Evolutionary conservation across 108 stramenopile species (phyloP).

Genomic region (Epipyxis sp.): DNA sequence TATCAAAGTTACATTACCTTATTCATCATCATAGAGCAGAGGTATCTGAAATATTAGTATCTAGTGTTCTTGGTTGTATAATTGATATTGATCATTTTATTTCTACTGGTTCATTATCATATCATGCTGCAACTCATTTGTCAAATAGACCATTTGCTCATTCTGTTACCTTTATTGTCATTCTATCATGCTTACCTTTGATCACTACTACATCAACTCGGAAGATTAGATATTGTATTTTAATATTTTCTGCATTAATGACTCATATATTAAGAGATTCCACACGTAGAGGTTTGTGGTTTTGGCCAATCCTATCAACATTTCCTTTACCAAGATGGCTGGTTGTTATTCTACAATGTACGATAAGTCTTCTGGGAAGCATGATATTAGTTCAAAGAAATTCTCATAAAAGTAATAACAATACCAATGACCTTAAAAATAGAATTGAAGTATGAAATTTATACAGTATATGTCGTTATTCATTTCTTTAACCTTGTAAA

Average conservation of each 20-base stretch:
- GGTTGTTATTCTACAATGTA: neutral
- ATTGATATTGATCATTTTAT: slow-evolving; percentile 6
- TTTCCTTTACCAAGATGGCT: slow-evolving; percentile 1
- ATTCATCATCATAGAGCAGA: no score
- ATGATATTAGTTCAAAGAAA: no score
- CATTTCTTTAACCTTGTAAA: no score
- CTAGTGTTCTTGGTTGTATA: neutral
- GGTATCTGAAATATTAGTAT: neutral
- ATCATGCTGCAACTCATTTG: neutral
- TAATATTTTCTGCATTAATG: neutral
- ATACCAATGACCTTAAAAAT: no score
- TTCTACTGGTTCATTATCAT: neutral
- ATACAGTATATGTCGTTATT: no score
- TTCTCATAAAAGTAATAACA: no score
- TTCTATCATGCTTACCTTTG: neutral
- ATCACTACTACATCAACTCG: neutral
- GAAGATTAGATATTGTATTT: neutral
- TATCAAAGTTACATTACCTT: no score
- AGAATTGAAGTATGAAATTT: no score
- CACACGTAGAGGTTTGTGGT: neutral
- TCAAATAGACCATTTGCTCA: neutral
- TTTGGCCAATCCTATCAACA: neutral
- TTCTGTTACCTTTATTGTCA: neutral
- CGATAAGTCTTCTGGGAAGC: neutral
- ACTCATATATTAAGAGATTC: neutral